Base-by-base conservation (phyloP, 2,329 filamentous ascomycete genomes). In the Fragosphaeria purpurea region DNA sequence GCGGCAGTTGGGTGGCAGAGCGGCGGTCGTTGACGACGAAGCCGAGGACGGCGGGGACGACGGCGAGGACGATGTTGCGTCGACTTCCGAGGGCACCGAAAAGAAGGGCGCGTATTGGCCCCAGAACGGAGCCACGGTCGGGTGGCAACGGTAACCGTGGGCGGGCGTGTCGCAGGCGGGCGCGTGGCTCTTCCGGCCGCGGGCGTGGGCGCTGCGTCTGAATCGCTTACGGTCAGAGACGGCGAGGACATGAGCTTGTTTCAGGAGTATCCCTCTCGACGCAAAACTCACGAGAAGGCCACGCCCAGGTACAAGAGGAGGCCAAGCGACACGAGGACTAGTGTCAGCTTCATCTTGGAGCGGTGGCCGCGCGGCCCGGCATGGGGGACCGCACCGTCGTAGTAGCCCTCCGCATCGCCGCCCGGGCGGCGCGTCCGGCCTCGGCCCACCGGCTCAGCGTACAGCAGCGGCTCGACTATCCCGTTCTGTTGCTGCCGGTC, bases 31-130 rank as follows among this genome's bases (percentile, higher is more conserved):
- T n/a, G 41, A 31, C 7, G 33, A 31, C 9, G 47, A 33, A 11
- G 40, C n/a, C 37, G 22, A n/a, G 8, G 46, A 37, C 5, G 9
- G 5, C 12, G 40, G 34, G 6, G 31, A 41, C 6, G 31, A 41
- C 6, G 38, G 31, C 5, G 42, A 42, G 41, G 43, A 48, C 33
- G 47, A 41, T 11, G 47, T 43, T 34, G 47, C 42, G 34, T 40
- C 47, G 7, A 35, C 13, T n/a, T 48, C 54, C 4, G 85, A 88
- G 6, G 82, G 76, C 0, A 90, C 83, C 1, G 83, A 76, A 67
- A 86, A 95, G 68, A 82, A 94, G 2, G 89, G 87, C 13, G 88
- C 85, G 65, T 95, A 95, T 64, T 91, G 88, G 50, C 89, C 90
- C 88, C 88, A 95, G 50, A 73, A 76, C 57, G 81, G 84, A 1